Evolutionary conservation across 2,329 filamentous ascomycete genomes (phyloP).

Genomic region (Ascosphaera apis): DNA sequence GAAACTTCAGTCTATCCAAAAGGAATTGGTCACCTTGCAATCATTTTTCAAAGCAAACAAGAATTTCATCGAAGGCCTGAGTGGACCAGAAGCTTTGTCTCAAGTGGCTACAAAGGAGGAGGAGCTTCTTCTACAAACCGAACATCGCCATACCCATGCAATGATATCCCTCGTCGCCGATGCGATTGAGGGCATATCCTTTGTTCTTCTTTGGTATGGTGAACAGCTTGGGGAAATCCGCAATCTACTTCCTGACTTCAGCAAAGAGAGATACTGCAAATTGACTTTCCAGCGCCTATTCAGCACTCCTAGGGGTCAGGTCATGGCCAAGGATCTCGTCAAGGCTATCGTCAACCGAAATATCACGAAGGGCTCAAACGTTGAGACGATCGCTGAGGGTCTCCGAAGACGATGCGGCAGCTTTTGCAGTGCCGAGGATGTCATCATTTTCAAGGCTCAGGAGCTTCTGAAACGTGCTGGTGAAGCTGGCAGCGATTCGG

Average conservation of each 20-base stretch:
- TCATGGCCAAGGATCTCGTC: slow-evolving; percentile 79
- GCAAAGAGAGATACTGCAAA: slow-evolving; percentile 44
- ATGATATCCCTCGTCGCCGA: slow-evolving; percentile 67
- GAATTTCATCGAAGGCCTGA: slow-evolving; percentile 75
- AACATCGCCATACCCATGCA: slow-evolving; percentile 78
- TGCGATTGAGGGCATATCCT: slow-evolving; percentile 90
- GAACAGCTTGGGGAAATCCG: slow-evolving; percentile 81
- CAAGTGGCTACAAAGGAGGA: slow-evolving; percentile 63
- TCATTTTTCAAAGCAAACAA: slow-evolving; percentile 75
- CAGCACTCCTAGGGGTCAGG: slow-evolving; percentile 52
- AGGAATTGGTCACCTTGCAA: slow-evolving; percentile 53
- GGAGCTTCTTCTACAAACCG: slow-evolving; percentile 75
- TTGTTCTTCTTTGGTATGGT: slow-evolving; percentile 83
- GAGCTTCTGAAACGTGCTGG: slow-evolving; percentile 77
- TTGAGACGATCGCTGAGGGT: slow-evolving; percentile 93
- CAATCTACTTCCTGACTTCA: slow-evolving; percentile 44
- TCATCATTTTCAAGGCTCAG: slow-evolving; percentile 94
- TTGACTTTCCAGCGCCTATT: slow-evolving; percentile 82
- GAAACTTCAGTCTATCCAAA: slow-evolving; percentile 58
- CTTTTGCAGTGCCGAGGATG: slow-evolving; percentile 94
- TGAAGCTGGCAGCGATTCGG: slow-evolving; percentile 52
- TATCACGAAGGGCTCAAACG: slow-evolving; percentile 88
- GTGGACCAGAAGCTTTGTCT: slow-evolving; percentile 70
- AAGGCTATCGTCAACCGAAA: slow-evolving; percentile 97
- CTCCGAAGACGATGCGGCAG: slow-evolving; percentile 76